Evolutionary conservation across 768 basidiomycete species (phyloP), one percentile per base, ranked within the genome.

Genomic region (Exsudoporus frostii): DNA sequence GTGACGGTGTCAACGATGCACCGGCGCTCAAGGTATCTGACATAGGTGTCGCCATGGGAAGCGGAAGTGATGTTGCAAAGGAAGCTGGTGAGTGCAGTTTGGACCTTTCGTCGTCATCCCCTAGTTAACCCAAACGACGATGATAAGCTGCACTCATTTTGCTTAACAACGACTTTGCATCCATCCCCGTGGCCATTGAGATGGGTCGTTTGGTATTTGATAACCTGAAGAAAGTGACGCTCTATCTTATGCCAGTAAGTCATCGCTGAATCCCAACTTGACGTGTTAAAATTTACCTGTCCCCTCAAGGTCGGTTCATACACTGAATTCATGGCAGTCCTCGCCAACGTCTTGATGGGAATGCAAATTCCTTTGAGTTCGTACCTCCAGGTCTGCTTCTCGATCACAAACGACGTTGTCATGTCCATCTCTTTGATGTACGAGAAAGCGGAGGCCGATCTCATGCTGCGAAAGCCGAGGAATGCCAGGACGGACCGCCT

Each of bases 121-220:
- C n/a, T 33, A 9, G 20, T 33, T 46, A 32, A 58, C 27, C 4
- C 29, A 5, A 36, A 32, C 2, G 20, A 40, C 13, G 22, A 47
- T 27, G 27, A 9, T 20, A 20, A 74, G 74, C 74, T 60, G 70
- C 69, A 27, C 71, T 83, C 45, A 78, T 83, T 17, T 69, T 84
- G 41, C 74, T 81, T 44, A 79, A 83, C 61, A 80, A 82, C 52
- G 78, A 82, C 66, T 81, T 85, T 56, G 71, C 78, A 6, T 81
- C 81, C 9, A 83, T 85, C 57, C 76, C 76, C 5, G 73, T 77
- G 49, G 83, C 80, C 1, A 80, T 84, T 54, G 74, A 81, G 58
- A 77, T 82, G 65, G 83, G 83, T 46, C 79, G 82, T 34, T 65
- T 81, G 37, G 77, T 81, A 1, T 83, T 83, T 53, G 80, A 82